These are phyloP conservation scores for Hymenoscyphus albidus DNA, from an alignment of 2,329 filamentous ascomycete species.

Conservation along the genomic window DNA sequence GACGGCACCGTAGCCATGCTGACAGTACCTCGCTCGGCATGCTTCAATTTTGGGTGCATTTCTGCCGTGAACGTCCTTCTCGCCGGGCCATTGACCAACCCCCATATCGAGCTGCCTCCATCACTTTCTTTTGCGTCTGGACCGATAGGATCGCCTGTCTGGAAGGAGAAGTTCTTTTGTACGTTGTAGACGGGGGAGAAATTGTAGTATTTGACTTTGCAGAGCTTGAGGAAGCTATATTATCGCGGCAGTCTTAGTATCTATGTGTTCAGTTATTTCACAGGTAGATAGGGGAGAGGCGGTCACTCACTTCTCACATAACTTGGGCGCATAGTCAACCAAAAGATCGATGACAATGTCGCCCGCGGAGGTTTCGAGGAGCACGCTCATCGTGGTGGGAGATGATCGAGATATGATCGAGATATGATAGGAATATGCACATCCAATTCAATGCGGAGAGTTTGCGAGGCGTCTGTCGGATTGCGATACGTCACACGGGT, in stretches of 20 bases:
- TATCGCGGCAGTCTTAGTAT: slow-evolving; percentile 47
- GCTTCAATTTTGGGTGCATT: slow-evolving; percentile 82
- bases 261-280: slow-evolving; percentile 48
- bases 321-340: slow-evolving; percentile 81
- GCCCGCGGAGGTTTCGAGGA: slow-evolving; percentile 87
- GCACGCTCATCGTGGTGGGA: slow-evolving; percentile 70
- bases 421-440: not conserved
- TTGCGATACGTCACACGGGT: not conserved
- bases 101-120: slow-evolving; percentile 93
- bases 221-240: slow-evolving; percentile 89
- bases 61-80: slow-evolving; percentile 79
- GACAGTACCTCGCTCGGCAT: slow-evolving; percentile 83
- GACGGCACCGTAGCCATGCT: slow-evolving; percentile 93
- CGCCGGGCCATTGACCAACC: slow-evolving; percentile 64
- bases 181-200: slow-evolving; percentile 89
- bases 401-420: not conserved
- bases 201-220: slow-evolving; percentile 99
- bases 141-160: slow-evolving; percentile 90
- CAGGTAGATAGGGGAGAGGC: slow-evolving; percentile 16
- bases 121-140: slow-evolving; percentile 80
- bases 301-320: slow-evolving; percentile 86
- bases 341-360: slow-evolving; percentile 94
- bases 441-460: not conserved
- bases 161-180: slow-evolving; percentile 93
- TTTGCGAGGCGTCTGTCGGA: slow-evolving; percentile 1